Evolutionary conservation across 148 eudicot genomes (phyloP).

Genomic region (Rhododendron simsii): DNA sequence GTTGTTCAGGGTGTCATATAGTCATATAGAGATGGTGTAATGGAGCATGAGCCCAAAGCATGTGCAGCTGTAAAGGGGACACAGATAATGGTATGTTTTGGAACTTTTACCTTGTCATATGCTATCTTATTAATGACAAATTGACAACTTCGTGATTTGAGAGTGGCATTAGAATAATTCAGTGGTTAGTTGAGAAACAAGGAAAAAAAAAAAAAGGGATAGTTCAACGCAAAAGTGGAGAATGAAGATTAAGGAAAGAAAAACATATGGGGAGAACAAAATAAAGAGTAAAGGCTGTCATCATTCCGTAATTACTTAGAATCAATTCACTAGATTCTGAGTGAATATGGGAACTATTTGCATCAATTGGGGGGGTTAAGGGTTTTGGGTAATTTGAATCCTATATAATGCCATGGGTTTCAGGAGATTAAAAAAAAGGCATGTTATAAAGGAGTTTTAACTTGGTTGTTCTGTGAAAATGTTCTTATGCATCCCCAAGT

Average conservation of each 20-base stretch:
- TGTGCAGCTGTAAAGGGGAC: slow-evolving; percentile 99
- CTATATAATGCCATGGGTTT: not conserved
- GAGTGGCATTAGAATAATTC: not conserved
- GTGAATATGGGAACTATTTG: not conserved
- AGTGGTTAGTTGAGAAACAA: not conserved
- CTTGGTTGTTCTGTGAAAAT: not conserved
- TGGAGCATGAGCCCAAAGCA: slow-evolving; percentile 90
- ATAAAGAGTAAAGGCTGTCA: not conserved
- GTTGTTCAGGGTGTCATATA: slow-evolving; percentile 47
- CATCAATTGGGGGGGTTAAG: not conserved
- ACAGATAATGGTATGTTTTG: slow-evolving; percentile 67
- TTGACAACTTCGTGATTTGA: not conserved
- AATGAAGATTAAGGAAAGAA: not conserved
- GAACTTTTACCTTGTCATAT: not conserved
- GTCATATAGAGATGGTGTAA: slow-evolving; percentile 68
- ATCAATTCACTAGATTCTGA: not conserved
- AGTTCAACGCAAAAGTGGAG: not conserved
- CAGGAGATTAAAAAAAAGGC: not conserved
- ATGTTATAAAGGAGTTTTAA: not conserved
- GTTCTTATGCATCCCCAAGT: not conserved
- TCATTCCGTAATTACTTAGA: not conserved
- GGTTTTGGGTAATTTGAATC: not conserved
- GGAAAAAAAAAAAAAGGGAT: not conserved
- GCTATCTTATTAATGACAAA: not conserved
- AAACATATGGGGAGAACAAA: not conserved